These are phyloP conservation scores for Jaenimonas drosophilae DNA, from an alignment of 208 protist species.

Conservation along the genomic window DNA sequence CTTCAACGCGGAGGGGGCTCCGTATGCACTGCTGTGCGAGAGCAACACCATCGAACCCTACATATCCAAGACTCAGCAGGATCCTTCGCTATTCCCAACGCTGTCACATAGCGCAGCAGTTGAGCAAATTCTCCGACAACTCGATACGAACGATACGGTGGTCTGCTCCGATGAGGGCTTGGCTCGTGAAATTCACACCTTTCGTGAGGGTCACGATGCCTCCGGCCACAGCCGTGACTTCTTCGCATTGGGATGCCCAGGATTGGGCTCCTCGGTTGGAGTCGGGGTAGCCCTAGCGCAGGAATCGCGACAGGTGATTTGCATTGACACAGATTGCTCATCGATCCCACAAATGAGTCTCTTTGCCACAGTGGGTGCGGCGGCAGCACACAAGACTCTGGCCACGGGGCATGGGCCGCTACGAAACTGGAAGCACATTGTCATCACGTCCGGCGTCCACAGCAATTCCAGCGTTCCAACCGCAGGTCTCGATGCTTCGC, in stretches of 20 bases:
- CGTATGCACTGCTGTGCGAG: slow-evolving; percentile 72
- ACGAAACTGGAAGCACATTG: slow-evolving; percentile 74
- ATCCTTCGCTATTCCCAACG: no score
- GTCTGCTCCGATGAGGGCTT: slow-evolving; percentile 72
- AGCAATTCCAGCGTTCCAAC: slow-evolving; percentile 65
- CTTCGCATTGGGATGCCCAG: slow-evolving; percentile 65
- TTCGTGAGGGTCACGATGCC: no score
- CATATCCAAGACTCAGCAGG: slow-evolving; percentile 7
- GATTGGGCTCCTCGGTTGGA: slow-evolving; percentile 51
- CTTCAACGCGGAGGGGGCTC: slow-evolving; percentile 29
- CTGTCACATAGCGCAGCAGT: slow-evolving; percentile 49
- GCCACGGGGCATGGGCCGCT: slow-evolving; percentile 16
- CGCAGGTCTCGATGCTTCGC: slow-evolving; percentile 40
- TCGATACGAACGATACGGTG: slow-evolving; percentile 46
- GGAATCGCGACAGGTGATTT: slow-evolving; percentile 47
- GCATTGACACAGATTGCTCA: slow-evolving; percentile 81
- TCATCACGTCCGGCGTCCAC: slow-evolving; percentile 84
- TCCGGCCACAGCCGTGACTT: slow-evolving; percentile 39
- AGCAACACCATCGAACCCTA: slow-evolving; percentile 34
- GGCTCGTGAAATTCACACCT: no score
- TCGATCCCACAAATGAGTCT: slow-evolving; percentile 70
- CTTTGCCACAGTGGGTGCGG: slow-evolving; percentile 35
- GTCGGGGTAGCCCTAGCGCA: slow-evolving; percentile 57
- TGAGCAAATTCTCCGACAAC: slow-evolving; percentile 56
- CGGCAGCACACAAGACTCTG: slow-evolving; percentile 12